A percentile compares a stretch with the other conserved stretches of the same genome.
Evolutionary conservation across 495 filamentous ascomycete species (phyloP).

Genomic region (Aspergillus kassunensis): DNA sequence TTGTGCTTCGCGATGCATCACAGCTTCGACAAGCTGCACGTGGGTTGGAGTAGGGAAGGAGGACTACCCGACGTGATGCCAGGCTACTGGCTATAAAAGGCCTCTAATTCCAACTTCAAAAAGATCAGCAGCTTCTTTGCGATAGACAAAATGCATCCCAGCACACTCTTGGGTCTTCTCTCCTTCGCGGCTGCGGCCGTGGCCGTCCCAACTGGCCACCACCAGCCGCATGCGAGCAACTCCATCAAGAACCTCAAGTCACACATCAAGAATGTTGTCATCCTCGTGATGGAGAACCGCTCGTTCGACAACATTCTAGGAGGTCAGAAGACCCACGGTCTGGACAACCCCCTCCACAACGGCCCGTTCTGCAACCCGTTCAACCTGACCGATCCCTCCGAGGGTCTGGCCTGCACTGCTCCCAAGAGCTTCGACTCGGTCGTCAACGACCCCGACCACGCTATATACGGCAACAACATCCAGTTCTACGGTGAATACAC

Average conservation of each 20-base stretch:
- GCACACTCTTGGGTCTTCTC: conserved; percentile 31
- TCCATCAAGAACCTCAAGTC: conserved; percentile 33
- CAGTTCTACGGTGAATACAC: conserved; percentile 45
- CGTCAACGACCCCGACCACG: conserved; percentile 48
- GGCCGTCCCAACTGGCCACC: conserved; percentile 23
- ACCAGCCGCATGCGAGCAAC: conserved; percentile 17
- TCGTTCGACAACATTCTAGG: conserved; percentile 45
- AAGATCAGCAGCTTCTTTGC: neutral
- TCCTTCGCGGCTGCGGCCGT: conserved; percentile 31
- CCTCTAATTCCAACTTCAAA: neutral
- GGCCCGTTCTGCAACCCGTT: conserved; percentile 42
- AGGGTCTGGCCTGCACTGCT: conserved; percentile 36
- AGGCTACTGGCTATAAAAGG: neutral
- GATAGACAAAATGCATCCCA: conserved; percentile 27
- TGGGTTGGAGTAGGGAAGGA: conserved; percentile 4
- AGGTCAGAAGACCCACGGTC: conserved; percentile 32
- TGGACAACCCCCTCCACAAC: conserved; percentile 44
- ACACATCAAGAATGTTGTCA: conserved; percentile 47
- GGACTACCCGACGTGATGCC: neutral
- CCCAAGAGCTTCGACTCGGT: conserved; percentile 42
- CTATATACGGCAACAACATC: conserved; percentile 48
- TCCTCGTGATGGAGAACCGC: conserved; percentile 45
- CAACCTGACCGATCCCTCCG: conserved; percentile 36
- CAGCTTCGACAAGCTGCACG: conserved; percentile 1
- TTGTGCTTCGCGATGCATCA: neutral